Conservation (phyloP, 208 protist species). For the Crithidia fasciculata region DNA sequence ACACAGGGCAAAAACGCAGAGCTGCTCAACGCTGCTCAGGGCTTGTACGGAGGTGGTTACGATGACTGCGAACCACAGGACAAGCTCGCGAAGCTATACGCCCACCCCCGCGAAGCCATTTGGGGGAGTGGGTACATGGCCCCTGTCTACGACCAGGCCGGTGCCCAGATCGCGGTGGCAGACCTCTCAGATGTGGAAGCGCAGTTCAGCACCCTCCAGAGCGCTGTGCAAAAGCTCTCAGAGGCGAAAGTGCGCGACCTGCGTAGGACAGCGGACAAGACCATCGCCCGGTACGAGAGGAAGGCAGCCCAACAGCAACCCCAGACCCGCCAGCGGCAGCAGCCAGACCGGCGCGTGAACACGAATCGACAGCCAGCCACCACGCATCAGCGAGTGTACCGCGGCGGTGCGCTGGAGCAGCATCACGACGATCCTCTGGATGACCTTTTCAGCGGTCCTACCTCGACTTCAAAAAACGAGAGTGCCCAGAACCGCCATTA, state of each 20-base stretch:
- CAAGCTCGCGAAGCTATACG: too few relatives aligned
- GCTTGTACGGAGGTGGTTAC: background rate
- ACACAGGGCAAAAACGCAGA: background rate
- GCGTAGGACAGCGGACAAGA: background rate
- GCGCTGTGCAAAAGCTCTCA: background rate
- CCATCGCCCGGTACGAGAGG: background rate
- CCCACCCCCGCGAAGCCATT: background rate
- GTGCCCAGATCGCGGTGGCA: background rate
- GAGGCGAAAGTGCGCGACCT: background rate
- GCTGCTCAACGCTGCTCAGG: background rate
- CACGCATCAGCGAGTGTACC: background rate
- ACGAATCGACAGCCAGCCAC: background rate
- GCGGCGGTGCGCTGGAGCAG: background rate
- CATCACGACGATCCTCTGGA: background rate
- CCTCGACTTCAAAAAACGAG: background rate
- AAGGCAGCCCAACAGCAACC: background rate
- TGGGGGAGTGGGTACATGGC: slow-evolving; percentile 3
- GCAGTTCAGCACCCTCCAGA: background rate
- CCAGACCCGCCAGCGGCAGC: too few relatives aligned
- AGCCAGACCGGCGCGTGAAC: too few relatives aligned
- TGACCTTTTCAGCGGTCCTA: background rate
- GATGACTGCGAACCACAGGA: too few relatives aligned
- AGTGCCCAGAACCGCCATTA: background rate
- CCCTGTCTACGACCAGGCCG: background rate
- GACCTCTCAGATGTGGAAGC: slow-evolving; percentile 1